A percentile compares a stretch with the other conserved stretches of the same genome.
These are phyloP conservation scores for Hyaloperonospora brassicae DNA, from an alignment of 352 stramenopile species.

Conservation along the genomic window DNA sequence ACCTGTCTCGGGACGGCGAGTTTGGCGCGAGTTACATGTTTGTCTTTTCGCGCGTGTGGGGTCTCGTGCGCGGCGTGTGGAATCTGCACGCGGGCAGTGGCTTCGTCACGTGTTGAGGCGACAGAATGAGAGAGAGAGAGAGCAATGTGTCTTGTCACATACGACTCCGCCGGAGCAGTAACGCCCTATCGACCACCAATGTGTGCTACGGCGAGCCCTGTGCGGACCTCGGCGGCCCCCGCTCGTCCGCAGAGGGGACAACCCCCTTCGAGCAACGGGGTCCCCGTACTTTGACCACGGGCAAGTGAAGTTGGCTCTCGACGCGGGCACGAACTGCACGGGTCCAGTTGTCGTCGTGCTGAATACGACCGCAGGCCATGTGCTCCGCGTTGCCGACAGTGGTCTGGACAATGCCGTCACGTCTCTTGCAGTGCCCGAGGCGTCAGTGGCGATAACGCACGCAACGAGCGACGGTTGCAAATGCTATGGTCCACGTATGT, in stretches of 20 bases:
- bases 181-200: conserved; percentile 7
- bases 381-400: conserved; percentile 10
- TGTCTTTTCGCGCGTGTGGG: conserved; percentile 34
- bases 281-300: conserved; percentile 4
- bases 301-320: conserved; percentile 18
- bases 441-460: conserved; percentile 11
- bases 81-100: conserved; percentile 19
- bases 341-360: conserved; percentile 6
- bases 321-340: conserved; percentile 18
- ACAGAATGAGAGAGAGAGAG: background rate
- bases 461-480: conserved; percentile 11
- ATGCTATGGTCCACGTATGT: no score
- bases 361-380: conserved; percentile 8
- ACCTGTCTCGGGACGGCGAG: conserved; percentile 40
- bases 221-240: conserved; percentile 4
- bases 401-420: conserved; percentile 12
- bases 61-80: conserved; percentile 19
- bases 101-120: conserved; percentile 32
- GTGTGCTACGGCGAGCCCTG: conserved; percentile 26
- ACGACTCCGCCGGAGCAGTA: conserved; percentile 15
- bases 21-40: conserved; percentile 37
- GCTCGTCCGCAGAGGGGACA: conserved; percentile 18
- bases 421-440: conserved; percentile 19
- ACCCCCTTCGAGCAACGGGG: conserved; percentile 4
- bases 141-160: conserved; percentile 10